Base-by-base conservation (phyloP, 495 filamentous ascomycete species). In the Cetradonia linearis region DNA sequence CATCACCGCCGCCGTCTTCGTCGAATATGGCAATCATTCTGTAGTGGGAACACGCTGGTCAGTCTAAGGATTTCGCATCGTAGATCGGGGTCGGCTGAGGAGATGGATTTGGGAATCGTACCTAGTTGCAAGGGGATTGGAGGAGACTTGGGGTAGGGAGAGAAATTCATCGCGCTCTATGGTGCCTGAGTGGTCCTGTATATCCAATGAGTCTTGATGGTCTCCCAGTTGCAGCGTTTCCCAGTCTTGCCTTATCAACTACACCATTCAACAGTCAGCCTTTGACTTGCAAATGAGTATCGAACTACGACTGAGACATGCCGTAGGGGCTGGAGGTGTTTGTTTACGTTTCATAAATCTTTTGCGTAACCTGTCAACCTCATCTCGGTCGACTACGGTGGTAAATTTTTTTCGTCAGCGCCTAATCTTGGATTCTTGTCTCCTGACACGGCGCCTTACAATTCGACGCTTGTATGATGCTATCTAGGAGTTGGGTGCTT, bases 21-120 rank as follows among this genome's bases (percentile, higher is more conserved):
- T 99, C 93, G 72, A 99, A 97, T 67, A 99, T 99, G 13, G 94
- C 93, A 67, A 99, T 99, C 91, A 99, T 95, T 72, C 89, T 92
- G 61, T 59, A 20, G 25, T 50, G 5, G 33, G 18, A 42, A 20
- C 5, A 1, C 20, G 18, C 34, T 42, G 16, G n/a, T 62, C 48
- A 65, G 59, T 31, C 33, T 18, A n/a, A 27, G 42, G 28, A 3
- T 23, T 16, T 23, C n/a, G 42, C 42, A 46, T 5, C 31, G 53
- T 16, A 14, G 11, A 28, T 33, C 28, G 25, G n/a, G 18, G 37
- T n/a, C 18, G 58, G 49, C 2, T 10, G 14, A 47, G 55, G 33
- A 20, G n/a, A 31, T 20, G 27, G 33, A 28, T 14, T 52, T 46
- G 14, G 40, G n/a, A 31, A 53, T 67, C 73, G 65, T 75, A 94